Percentiles rank a stretch among this genome's conserved stretches.
phyloP scores from a whole-genome alignment of 2,329 filamentous ascomycete genomes.

The Triangularia verruculosa region DNA sequence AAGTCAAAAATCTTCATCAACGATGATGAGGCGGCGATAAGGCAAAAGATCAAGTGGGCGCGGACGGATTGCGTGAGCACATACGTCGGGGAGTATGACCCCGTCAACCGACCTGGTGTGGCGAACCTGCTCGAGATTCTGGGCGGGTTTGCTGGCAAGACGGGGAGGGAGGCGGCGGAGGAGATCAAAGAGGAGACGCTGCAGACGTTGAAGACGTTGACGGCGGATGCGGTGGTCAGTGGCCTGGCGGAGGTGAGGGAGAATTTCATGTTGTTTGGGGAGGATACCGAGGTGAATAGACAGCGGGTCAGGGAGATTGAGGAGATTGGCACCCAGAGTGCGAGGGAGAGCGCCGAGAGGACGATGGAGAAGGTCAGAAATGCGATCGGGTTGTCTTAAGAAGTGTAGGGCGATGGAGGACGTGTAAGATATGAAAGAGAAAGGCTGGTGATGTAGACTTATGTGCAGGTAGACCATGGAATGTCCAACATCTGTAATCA shows the following conservation, averaged over 20 bases:
- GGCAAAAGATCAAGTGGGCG: constrained; percentile 66
- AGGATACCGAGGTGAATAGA: constrained; percentile 14
- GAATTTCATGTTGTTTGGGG: constrained; percentile 46
- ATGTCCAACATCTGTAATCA: too few species aligned
- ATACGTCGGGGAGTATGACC: constrained; percentile 68
- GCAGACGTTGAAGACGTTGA: constrained; percentile 18
- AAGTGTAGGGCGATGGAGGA: background rate
- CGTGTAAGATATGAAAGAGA: background rate
- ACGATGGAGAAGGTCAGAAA: constrained; percentile 54
- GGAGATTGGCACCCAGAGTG: constrained; percentile 56
- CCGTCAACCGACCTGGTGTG: constrained; percentile 68
- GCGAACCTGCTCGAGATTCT: constrained; percentile 82
- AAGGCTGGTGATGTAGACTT: too few species aligned
- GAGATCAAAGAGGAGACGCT: constrained; percentile 23
- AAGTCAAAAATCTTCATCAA: constrained; percentile 81
- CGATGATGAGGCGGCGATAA: constrained; percentile 62
- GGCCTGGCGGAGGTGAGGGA: constrained; percentile 55
- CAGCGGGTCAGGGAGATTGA: constrained; percentile 49
- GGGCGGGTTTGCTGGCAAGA: constrained; percentile 56
- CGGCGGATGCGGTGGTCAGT: constrained; percentile 51
- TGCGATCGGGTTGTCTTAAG: constrained; percentile 48
- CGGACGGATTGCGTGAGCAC: constrained; percentile 65
- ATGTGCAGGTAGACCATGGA: too few species aligned
- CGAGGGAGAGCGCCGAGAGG: constrained; percentile 57
- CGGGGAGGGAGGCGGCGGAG: constrained; percentile 46